Conservation (phyloP, 2,329 filamentous ascomycete species). For the Fusarium transvaalense region DNA sequence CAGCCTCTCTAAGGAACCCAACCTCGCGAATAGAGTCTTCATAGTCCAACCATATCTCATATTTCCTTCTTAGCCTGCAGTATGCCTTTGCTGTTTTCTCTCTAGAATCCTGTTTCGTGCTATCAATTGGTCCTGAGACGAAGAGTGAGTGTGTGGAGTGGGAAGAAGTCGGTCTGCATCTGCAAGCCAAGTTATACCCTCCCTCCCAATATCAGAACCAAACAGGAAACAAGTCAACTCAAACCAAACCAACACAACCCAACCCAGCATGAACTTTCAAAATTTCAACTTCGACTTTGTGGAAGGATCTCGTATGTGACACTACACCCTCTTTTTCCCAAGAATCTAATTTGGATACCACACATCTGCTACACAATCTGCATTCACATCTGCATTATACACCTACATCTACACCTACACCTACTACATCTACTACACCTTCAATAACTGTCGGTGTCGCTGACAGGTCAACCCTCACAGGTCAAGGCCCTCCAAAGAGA, state of each 20-base stretch:
- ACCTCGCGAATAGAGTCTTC: constrained; percentile 46
- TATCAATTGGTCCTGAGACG: constrained; percentile 51
- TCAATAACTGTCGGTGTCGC: constrained; percentile 33
- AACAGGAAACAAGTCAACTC: constrained; percentile 11
- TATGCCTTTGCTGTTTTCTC: constrained; percentile 45
- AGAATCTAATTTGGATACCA: not conserved
- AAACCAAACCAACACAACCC: not conserved
- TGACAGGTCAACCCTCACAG: constrained; percentile 39
- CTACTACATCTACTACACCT: constrained; percentile 14
- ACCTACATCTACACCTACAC: constrained; percentile 17
- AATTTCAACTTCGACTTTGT: constrained; percentile 54
- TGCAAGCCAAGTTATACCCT: constrained; percentile 39
- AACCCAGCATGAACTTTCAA: constrained; percentile 54
- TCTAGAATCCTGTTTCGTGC: constrained; percentile 50
- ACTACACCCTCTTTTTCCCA: constrained; percentile 20
- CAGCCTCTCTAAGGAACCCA: constrained; percentile 47
- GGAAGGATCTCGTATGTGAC: constrained; percentile 55
- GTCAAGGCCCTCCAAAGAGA: constrained; percentile 45
- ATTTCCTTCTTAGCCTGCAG: constrained; percentile 45
- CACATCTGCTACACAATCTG: constrained; percentile 5
- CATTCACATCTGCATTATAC: constrained; percentile 7
- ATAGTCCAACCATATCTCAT: constrained; percentile 53
- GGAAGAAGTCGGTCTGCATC: constrained; percentile 44
- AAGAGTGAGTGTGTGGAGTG: constrained; percentile 50
- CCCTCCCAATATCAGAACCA: constrained; percentile 39